Evolutionary conservation across 129 eudicot species (phyloP).

Genomic region (Tagetes erecta): DNA sequence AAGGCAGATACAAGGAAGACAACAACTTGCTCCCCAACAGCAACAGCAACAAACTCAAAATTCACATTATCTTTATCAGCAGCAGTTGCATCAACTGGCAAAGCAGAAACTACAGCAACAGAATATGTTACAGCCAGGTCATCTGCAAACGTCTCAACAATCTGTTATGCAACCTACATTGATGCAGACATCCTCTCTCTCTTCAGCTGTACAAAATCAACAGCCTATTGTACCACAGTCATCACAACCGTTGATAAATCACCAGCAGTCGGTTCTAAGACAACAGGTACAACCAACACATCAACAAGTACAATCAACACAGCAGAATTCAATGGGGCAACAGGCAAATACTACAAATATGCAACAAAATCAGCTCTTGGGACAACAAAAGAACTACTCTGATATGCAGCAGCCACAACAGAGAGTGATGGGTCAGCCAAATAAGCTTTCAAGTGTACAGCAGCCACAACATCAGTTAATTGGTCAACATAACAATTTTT

Average conservation of each 20-base stretch:
- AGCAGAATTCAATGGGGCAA: conserved; percentile 48
- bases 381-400: conserved; percentile 62
- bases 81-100: conserved; percentile 60
- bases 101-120: conserved; percentile 69
- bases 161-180: conserved; percentile 60
- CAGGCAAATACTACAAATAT: conserved; percentile 52
- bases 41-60: conserved; percentile 53
- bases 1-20: conserved; percentile 78
- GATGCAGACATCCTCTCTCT: conserved; percentile 61
- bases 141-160: conserved; percentile 53
- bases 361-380: conserved; percentile 66
- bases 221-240: conserved; percentile 69
- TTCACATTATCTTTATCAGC: conserved; percentile 62
- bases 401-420: conserved; percentile 56
- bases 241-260: conserved; percentile 68
- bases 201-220: conserved; percentile 46
- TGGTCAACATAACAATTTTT: conserved; percentile 67
- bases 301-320: conserved; percentile 57
- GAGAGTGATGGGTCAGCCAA: conserved; percentile 55
- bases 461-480: conserved; percentile 55
- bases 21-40: conserved; percentile 63
- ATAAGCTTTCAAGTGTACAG: conserved; percentile 48
- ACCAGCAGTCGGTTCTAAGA: conserved; percentile 68
- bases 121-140: conserved; percentile 52
- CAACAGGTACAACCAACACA: conserved; percentile 62